Evolutionary conservation across 1,284 basidiomycete species (phyloP).

Genomic region (Fomes fomentarius): DNA sequence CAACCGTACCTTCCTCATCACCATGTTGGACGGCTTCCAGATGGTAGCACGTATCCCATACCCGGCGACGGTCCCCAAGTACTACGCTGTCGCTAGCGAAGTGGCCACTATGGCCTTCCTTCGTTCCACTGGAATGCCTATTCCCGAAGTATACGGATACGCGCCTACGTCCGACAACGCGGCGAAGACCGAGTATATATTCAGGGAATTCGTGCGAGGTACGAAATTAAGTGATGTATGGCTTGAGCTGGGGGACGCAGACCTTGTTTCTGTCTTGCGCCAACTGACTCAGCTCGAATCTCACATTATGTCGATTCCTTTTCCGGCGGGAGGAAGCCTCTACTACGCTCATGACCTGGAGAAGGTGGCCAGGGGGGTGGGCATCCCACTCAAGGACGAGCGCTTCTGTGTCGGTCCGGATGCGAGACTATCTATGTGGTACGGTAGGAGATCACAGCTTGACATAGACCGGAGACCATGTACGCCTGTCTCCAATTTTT

Average conservation of each 20-base stretch:
- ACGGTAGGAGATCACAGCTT: conserved; percentile 49
- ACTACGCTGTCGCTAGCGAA: conserved; percentile 51
- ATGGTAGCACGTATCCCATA: conserved; percentile 55
- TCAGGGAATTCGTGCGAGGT: conserved; percentile 54
- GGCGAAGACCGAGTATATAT: conserved; percentile 53
- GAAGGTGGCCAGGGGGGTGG: conserved; percentile 36
- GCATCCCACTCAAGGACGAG: conserved; percentile 41
- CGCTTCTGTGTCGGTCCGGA: conserved; percentile 55
- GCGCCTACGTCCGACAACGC: conserved; percentile 50
- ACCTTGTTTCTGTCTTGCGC: conserved; percentile 45
- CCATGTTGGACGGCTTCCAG: conserved; percentile 44
- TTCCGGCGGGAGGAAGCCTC: conserved; percentile 56
- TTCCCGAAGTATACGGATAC: conserved; percentile 54
- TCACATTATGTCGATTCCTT: conserved; percentile 50
- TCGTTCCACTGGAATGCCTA: conserved; percentile 48
- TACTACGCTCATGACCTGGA: conserved; percentile 49
- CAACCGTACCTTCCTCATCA: conserved; percentile 50
- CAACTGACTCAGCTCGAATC: conserved; percentile 53
- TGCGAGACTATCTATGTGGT: conserved; percentile 46
- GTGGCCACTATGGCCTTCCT: conserved; percentile 54
- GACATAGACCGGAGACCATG: conserved; percentile 53
- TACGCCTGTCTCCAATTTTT: conserved; percentile 41
- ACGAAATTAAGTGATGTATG: conserved; percentile 49
- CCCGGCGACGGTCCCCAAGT: conserved; percentile 45
- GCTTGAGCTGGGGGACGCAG: conserved; percentile 42